Base-by-base conservation (phyloP, 78 protist species). In the Dictyostelium discoideum region DNA sequence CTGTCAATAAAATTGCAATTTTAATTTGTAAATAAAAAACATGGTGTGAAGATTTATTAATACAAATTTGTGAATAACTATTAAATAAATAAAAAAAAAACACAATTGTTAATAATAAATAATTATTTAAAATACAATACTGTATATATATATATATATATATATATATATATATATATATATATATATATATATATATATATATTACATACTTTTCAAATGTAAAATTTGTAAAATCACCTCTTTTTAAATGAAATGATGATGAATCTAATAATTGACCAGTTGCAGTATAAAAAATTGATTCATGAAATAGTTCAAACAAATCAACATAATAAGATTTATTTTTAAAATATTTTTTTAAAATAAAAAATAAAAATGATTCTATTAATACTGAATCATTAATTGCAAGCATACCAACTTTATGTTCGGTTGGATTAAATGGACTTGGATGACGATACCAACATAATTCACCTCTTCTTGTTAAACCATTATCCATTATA, bases 201-300 rank as follows among this genome's bases (percentile, higher is more conserved):
- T 32, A 32, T 32, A 32, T 32, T 32, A 42, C 46, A 42, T 42
- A 42, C 54, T n/a, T 78, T 18, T 78, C 60, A 16, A 44, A 10
- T 9, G 26, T 78, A 78, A 78, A 78, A 42, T 44, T n/a, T 22
- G 65, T 6, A 78, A 78, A 78, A 78, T 78, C 84, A 42, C 84
- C 84, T 22, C 82, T 76, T 76, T 76, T 37, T 37, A 5, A 11
- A 6, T 37, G 42, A 39, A 3, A 7, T 1, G 18, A 26, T 18
- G 42, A 26, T 13, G 84, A 3, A 44, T 78, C 84, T n/a, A 78
- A 10, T 42, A 78, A 42, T 78, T 78, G 84, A 42, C 84, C 84
- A 2, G 32, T 40, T 22, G n/a, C 26, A 18, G 65, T 78, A 42
- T 44, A n/a, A 20, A 18, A 78, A 16, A n/a, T 42, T 3, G 22